Conservation (phyloP, 2,329 filamentous ascomycete genomes). For the Cercospora janseana region DNA sequence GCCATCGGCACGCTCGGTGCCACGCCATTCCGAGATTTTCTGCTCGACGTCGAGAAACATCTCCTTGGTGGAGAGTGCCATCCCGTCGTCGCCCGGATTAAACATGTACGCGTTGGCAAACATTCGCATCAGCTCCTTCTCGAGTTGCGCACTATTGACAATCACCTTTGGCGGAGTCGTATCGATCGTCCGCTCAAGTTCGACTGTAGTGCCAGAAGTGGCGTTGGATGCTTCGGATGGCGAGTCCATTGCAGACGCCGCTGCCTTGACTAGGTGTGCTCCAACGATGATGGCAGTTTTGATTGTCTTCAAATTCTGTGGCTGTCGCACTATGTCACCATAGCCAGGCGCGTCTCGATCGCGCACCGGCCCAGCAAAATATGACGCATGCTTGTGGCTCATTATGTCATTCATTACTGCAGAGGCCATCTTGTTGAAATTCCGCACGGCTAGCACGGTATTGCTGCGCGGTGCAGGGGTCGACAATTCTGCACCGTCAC, state of each 20-base stretch:
- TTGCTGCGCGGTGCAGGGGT: slow-evolving; percentile 32
- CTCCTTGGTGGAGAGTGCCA: slow-evolving; percentile 81
- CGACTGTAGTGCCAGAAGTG: slow-evolving; percentile 44
- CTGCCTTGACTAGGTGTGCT: slow-evolving; percentile 58
- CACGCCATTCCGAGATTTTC: slow-evolving; percentile 58
- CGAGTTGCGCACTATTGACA: slow-evolving; percentile 87
- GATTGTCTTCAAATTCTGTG: slow-evolving; percentile 54
- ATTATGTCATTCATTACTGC: slow-evolving; percentile 53
- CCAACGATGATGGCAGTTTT: slow-evolving; percentile 49
- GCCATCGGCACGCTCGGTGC: slow-evolving; percentile 56
- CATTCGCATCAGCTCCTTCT: slow-evolving; percentile 93
- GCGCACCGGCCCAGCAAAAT: slow-evolving; percentile 51
- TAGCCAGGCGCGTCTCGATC: slow-evolving; percentile 53
- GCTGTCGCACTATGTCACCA: slow-evolving; percentile 52
- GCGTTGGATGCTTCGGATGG: slow-evolving; percentile 55
- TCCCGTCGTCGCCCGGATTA: slow-evolving; percentile 84
- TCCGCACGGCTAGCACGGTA: slow-evolving; percentile 47
- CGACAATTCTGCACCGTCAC: slow-evolving; percentile 18
- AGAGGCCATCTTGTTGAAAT: slow-evolving; percentile 49
- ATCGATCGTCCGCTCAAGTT: slow-evolving; percentile 70
- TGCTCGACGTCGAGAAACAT: slow-evolving; percentile 89
- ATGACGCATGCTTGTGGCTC: slow-evolving; percentile 52
- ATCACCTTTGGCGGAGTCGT: slow-evolving; percentile 83
- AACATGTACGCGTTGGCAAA: slow-evolving; percentile 99
- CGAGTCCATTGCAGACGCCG: slow-evolving; percentile 49